These are phyloP conservation scores for Talaromyces sp. DNA, from an alignment of 2,329 filamentous ascomycete species.

Conservation along the genomic window DNA sequence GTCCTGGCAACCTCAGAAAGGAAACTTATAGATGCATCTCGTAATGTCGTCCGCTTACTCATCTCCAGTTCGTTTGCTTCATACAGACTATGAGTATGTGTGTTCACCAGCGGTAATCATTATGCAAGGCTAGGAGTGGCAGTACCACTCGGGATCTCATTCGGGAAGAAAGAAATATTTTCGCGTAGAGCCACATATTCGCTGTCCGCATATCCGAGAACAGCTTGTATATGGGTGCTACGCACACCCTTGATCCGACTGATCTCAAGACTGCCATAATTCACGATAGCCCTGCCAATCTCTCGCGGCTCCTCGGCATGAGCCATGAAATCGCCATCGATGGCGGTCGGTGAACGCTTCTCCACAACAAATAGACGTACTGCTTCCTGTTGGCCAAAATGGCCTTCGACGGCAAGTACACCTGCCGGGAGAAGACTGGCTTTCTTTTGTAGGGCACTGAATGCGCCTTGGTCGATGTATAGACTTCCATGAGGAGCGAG, in stretches of 20 bases:
- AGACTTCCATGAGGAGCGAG: conserved; percentile 84
- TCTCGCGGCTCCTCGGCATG: conserved; percentile 55
- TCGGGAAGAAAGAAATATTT: conserved; percentile 71
- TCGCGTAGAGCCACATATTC: conserved; percentile 89
- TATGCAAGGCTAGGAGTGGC: conserved; percentile 25
- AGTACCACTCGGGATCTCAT: conserved; percentile 22
- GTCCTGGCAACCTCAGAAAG: too few species aligned
- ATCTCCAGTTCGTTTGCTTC: background rate
- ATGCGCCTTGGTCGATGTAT: conserved; percentile 89
- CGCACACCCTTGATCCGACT: conserved; percentile 76
- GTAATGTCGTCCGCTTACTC: background rate
- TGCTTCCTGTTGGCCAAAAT: conserved; percentile 88
- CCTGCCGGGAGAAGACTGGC: conserved; percentile 85
- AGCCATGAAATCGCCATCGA: conserved; percentile 39
- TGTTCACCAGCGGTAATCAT: background rate
- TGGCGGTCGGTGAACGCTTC: conserved; percentile 44
- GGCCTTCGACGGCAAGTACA: conserved; percentile 83
- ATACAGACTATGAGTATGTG: background rate
- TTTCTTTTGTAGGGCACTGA: conserved; percentile 74
- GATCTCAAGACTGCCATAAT: conserved; percentile 87
- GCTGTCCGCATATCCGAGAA: conserved; percentile 88
- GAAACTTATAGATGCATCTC: too few species aligned
- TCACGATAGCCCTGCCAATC: conserved; percentile 84
- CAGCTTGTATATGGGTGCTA: conserved; percentile 72
- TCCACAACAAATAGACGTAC: conserved; percentile 81